phyloP scores from a whole-genome alignment of 169 alveolate species.

The Plasmodium billcollinsi region DNA sequence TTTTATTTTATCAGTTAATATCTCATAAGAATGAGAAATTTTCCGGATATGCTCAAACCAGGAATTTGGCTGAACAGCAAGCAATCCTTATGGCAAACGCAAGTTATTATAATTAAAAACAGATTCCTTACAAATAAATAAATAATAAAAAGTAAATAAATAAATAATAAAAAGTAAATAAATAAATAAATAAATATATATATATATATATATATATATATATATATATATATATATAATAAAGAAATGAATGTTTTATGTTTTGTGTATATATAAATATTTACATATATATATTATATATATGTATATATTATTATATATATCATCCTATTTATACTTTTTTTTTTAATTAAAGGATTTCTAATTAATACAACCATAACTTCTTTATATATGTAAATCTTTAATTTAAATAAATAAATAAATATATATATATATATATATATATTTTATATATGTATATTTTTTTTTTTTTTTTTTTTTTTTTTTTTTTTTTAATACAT shows the following conservation, averaged over 20 bases:
- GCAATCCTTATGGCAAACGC: constrained; percentile 63
- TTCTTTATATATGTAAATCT: too few relatives aligned
- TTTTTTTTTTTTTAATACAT: constrained; percentile 1
- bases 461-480: not conserved
- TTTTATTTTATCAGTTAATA: constrained; percentile 46
- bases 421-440: too few relatives aligned
- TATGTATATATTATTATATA: too few relatives aligned
- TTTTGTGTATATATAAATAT: too few relatives aligned
- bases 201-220: not conserved
- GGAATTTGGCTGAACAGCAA: constrained; percentile 47
- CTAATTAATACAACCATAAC: not conserved
- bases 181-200: not conserved
- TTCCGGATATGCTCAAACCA: constrained; percentile 47
- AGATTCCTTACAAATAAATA: too few relatives aligned
- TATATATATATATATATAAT: not conserved
- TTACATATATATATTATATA: too few relatives aligned
- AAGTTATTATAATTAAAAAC: constrained; percentile 33
- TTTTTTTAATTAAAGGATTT: not conserved
- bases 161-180: too few relatives aligned
- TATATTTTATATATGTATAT: too few relatives aligned
- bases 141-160: not conserved
- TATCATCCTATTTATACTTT: not conserved
- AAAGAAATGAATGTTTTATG: too few relatives aligned
- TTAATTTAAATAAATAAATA: too few relatives aligned
- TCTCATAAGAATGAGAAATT: constrained; percentile 53